Evolutionary conservation across 306 rosid genomes (phyloP), one percentile per base, ranked within the genome.

Genomic region (Pachyrhizus erosus): DNA sequence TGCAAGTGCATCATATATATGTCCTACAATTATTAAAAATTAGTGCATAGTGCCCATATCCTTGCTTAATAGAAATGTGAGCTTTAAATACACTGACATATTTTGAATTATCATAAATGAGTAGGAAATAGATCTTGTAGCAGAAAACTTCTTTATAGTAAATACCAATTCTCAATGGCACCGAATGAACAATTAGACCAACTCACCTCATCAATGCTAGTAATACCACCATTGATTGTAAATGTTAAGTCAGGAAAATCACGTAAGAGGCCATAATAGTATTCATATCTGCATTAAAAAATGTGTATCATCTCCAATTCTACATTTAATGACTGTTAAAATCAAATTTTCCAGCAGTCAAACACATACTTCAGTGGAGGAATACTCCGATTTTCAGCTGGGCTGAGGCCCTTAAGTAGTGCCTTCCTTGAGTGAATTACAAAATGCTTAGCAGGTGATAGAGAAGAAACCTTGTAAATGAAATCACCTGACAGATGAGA

Each of bases 181-280:
- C 13, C 57, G 48, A 80, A 80, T 52, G 57, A 46, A 40, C 15
- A 73, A 13, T 24, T 23, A 51, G 82, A 80, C 78, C 42, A 81
- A 61, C 85, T 88, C 89, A 95, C 99, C 99, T 93, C 98, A 84
- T 90, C 93, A 84, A 95, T 84, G 12, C 89, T 58, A 65, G 86
- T 86, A 73, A 95, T 93, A 78, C 99, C 99, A 58, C 99, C 99
- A 88, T 95, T 95, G 77, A 95, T 95, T 60, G 99, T 95, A 87
- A 95, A 95, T 83, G 89, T 93, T 71, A 95, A 84, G 91, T 95
- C 98, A 5, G 99, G 99, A 90, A 95, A 95, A 91, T 95, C 98
- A 3, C 97, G 99, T 84, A 95, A 51, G 43, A 95, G 96, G 58
- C 95, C 99, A 79, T 93, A 93, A 66, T 90, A 95, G 84, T 89